A percentile compares a stretch with the other conserved stretches of the same genome.
phyloP scores from a whole-genome alignment of 306 rosid species.

The Dalbergia oliveri region DNA sequence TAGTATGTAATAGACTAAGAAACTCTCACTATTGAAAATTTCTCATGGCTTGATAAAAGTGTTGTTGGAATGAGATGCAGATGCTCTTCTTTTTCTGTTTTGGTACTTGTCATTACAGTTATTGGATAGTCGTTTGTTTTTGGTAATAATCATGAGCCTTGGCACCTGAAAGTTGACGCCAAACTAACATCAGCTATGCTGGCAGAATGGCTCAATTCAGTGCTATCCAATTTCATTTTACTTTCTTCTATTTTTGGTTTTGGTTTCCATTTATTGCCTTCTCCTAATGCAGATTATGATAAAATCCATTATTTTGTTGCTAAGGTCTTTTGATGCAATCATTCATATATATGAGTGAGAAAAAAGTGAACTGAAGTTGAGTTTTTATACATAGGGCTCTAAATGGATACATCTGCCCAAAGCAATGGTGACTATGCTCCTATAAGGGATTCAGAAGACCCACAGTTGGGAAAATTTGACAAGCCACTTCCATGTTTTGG shows the following conservation, averaged over 20 bases:
- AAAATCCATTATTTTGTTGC: constrained; percentile 21
- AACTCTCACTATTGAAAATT: constrained; percentile 7
- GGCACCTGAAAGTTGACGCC: not conserved
- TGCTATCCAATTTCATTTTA: not conserved
- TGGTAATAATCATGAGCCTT: constrained; percentile 15
- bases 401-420: constrained; percentile 53
- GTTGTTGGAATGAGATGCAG: constrained; percentile 17
- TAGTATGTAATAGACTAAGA: not conserved
- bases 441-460: constrained; percentile 46
- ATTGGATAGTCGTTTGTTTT: not conserved
- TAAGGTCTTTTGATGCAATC: not conserved
- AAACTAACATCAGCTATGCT: not conserved
- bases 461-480: constrained; percentile 63
- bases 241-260: constrained; percentile 17
- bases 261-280: constrained; percentile 8
- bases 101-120: not conserved
- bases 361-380: constrained; percentile 45
- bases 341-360: constrained; percentile 10
- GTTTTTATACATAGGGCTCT: constrained; percentile 48
- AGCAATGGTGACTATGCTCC: constrained; percentile 48
- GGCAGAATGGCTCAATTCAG: not conserved
- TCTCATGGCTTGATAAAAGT: not conserved
- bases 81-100: constrained; percentile 14
- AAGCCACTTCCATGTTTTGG: constrained; percentile 69
- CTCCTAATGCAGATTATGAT: constrained; percentile 23